phyloP scores from a whole-genome alignment of 1,139 yeast genomes.

The Hemisphaericaspora xylanilytica region DNA sequence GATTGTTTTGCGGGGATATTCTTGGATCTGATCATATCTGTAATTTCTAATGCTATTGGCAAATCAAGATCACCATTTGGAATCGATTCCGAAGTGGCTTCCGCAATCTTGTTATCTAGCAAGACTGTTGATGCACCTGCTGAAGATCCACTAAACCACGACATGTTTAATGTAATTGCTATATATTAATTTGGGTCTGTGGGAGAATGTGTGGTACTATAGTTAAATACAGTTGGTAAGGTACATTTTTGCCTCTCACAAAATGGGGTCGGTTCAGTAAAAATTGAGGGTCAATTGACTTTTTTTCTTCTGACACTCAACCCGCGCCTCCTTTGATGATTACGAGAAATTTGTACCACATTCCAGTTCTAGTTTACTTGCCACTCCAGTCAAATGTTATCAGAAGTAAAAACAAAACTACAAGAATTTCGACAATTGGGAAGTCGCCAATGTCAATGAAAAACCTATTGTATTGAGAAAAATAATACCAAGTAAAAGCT shows the following conservation, averaged over 20 bases:
- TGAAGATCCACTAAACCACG: conserved; percentile 59
- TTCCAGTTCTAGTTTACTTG: too few species aligned
- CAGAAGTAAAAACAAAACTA: too few species aligned
- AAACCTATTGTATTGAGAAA: background rate
- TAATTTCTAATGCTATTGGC: conserved; percentile 76
- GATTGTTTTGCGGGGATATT: conserved; percentile 81
- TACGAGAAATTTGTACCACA: too few species aligned
- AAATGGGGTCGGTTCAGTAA: too few species aligned
- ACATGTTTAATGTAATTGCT: conserved; percentile 31
- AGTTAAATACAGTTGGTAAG: too few species aligned
- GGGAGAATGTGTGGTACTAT: background rate
- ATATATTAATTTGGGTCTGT: too few species aligned
- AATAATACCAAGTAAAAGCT: background rate
- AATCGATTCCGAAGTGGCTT: conserved; percentile 84
- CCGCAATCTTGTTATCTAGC: conserved; percentile 64
- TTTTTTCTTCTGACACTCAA: too few species aligned
- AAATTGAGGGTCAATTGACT: too few species aligned
- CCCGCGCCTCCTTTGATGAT: too few species aligned
- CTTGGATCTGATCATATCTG: conserved; percentile 84
- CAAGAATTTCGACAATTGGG: too few species aligned
- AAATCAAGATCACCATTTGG: conserved; percentile 92
- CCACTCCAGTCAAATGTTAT: too few species aligned
- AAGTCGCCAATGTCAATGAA: background rate
- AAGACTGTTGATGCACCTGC: conserved; percentile 37
- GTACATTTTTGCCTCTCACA: too few species aligned